Evolutionary conservation across 2,329 filamentous ascomycete genomes (phyloP).

Genomic region (Chrysoporthe cubensis): DNA sequence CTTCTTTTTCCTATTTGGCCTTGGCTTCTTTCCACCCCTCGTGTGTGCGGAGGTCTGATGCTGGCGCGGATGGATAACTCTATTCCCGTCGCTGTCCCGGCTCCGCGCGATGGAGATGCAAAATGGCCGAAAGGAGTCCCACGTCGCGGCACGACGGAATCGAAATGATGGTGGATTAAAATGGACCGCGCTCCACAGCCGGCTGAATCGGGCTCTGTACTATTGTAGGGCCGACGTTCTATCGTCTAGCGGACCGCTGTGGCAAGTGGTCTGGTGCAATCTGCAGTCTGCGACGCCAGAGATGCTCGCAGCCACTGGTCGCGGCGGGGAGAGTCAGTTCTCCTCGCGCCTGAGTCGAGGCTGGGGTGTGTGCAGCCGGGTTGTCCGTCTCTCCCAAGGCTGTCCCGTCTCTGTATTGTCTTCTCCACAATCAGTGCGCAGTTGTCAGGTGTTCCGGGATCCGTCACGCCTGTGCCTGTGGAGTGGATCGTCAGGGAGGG

Average conservation of each 20-base stretch:
- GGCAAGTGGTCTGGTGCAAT: neutral
- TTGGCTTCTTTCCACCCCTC: neutral
- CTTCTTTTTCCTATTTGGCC: neutral
- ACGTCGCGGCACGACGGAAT: constrained; percentile 2
- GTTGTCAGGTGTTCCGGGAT: neutral
- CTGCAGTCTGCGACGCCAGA: neutral
- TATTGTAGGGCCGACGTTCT: neutral
- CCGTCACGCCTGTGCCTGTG: constrained; percentile 4
- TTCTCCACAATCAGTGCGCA: constrained; percentile 5
- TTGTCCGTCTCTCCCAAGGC: neutral
- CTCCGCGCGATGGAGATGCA: constrained; percentile 3
- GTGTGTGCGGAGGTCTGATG: neutral
- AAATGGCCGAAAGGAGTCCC: neutral
- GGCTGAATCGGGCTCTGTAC: neutral
- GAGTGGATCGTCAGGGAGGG: constrained; percentile 7
- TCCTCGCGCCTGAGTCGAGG: neutral
- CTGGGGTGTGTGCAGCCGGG: neutral
- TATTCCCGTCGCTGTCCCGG: neutral
- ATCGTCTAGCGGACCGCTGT: neutral
- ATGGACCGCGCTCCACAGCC: neutral
- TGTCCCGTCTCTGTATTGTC: neutral
- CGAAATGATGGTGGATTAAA: neutral
- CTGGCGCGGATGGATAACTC: neutral
- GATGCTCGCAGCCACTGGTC: neutral
- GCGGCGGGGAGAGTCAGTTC: neutral